A percentile compares a stretch with the other conserved stretches of the same genome.
phyloP scores from a whole-genome alignment of 2,329 filamentous ascomycete species.

The Bipolaris oryzae region DNA sequence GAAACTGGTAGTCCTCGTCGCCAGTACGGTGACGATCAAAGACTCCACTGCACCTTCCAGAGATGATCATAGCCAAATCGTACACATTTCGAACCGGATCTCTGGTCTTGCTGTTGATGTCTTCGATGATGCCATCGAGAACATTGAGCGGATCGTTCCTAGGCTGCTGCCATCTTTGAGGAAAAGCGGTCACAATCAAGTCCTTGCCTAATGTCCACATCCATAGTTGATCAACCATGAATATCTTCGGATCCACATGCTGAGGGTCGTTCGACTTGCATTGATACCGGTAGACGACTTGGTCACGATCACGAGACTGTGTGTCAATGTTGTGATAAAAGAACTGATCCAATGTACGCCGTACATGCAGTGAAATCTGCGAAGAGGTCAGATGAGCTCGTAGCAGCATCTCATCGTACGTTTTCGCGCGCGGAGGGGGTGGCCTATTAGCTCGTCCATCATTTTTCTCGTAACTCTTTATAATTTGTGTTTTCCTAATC shows the following conservation, averaged over 20 bases:
- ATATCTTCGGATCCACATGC: conserved; percentile 62
- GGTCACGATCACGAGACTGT: conserved; percentile 63
- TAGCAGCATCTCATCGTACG: conserved; percentile 55
- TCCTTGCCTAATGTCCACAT: conserved; percentile 66
- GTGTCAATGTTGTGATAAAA: conserved; percentile 70
- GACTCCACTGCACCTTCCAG: conserved; percentile 63
- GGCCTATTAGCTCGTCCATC: conserved; percentile 27
- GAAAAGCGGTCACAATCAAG: conserved; percentile 65
- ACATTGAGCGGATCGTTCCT: conserved; percentile 68
- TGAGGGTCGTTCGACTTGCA: conserved; percentile 42
- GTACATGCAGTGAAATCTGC: conserved; percentile 61
- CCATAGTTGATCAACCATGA: conserved; percentile 74
- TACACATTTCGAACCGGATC: conserved; percentile 66
- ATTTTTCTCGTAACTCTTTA: conserved; percentile 28
- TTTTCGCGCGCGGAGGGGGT: conserved; percentile 29
- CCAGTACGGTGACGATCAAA: conserved; percentile 65
- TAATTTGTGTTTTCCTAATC: conserved; percentile 49
- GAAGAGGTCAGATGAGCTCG: conserved; percentile 55
- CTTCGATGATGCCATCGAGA: conserved; percentile 66
- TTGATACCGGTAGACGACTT: conserved; percentile 68
- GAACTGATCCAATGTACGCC: conserved; percentile 69
- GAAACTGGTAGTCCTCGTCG: conserved; percentile 66
- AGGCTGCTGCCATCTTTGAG: conserved; percentile 64
- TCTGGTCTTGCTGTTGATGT: conserved; percentile 68
- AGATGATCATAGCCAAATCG: conserved; percentile 67